Evolutionary conservation across 805 yeast genomes (phyloP).

Genomic region (Zygosaccharomyces lentus): DNA sequence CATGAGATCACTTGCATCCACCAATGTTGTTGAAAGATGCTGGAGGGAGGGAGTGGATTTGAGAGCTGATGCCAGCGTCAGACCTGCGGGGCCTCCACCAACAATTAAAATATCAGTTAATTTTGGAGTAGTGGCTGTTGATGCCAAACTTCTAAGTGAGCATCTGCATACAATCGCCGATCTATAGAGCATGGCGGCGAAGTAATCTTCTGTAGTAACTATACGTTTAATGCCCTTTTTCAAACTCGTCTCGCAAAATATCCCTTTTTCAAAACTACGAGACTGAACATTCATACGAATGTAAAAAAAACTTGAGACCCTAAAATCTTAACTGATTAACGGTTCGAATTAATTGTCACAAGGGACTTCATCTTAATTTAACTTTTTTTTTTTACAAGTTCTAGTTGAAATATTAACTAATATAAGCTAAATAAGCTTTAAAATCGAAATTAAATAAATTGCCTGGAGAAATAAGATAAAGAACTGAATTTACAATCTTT

Average conservation of each 20-base stretch:
- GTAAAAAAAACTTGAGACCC: background rate
- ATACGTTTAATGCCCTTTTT: background rate
- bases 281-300: background rate
- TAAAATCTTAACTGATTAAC: too few relatives aligned
- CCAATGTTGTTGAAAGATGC: slow-evolving; percentile 56
- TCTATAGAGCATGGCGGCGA: background rate
- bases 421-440: too few relatives aligned
- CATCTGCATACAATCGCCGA: slow-evolving; percentile 1
- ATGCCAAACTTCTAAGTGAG: slow-evolving; percentile 17
- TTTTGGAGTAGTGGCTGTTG: slow-evolving; percentile 20
- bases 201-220: background rate
- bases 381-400: too few relatives aligned
- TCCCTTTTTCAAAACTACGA: background rate
- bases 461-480: too few relatives aligned
- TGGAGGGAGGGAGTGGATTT: slow-evolving; percentile 61
- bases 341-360: background rate
- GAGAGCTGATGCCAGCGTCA: slow-evolving; percentile 77
- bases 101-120: slow-evolving; percentile 72
- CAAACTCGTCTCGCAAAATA: background rate
- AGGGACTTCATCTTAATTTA: background rate
- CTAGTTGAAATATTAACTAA: background rate
- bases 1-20: slow-evolving; percentile 66
- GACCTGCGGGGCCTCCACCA: slow-evolving; percentile 98
- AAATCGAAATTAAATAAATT: too few relatives aligned
- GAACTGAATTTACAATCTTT: too few relatives aligned